These are phyloP conservation scores for Trapa bicornis DNA, from an alignment of 345 rosid species.

Conservation along the genomic window DNA sequence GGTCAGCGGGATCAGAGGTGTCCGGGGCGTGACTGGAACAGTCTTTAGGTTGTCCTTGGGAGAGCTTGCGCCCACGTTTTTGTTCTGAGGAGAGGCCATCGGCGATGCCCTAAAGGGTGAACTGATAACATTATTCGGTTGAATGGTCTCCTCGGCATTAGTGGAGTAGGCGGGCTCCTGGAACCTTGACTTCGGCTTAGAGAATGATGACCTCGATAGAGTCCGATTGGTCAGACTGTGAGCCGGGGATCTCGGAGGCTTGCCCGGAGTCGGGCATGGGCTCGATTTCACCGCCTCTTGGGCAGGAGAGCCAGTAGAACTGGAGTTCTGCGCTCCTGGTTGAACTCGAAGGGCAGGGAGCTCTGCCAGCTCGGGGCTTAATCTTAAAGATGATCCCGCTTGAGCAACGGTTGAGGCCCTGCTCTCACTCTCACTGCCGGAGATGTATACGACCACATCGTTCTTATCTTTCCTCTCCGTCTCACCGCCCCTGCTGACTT, in stretches of 20 bases:
- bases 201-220: slow-evolving; percentile 25
- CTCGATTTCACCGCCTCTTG: not conserved
- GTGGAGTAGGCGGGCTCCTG: slow-evolving; percentile 27
- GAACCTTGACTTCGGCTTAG: slow-evolving; percentile 51
- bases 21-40: slow-evolving; percentile 34
- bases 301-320: not conserved
- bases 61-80: not conserved
- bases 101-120: slow-evolving; percentile 26
- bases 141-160: slow-evolving; percentile 22
- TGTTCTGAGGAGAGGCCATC: slow-evolving; percentile 15
- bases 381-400: not conserved
- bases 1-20: slow-evolving; percentile 38
- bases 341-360: not conserved
- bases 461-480: slow-evolving; percentile 3
- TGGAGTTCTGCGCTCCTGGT: not conserved
- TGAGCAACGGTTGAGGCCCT: not conserved
- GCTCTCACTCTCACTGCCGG: not conserved
- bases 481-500: not conserved
- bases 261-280: slow-evolving; percentile 5
- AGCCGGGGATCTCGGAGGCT: slow-evolving; percentile 14
- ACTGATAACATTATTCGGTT: slow-evolving; percentile 6
- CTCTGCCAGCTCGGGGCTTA: not conserved
- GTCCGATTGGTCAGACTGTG: slow-evolving; percentile 18
- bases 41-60: slow-evolving; percentile 23
- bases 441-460: not conserved